A percentile compares a stretch with the other conserved stretches of the same genome.
phyloP scores from a whole-genome alignment of 2,329 filamentous ascomycete genomes.

The Sporothrix inflata region DNA sequence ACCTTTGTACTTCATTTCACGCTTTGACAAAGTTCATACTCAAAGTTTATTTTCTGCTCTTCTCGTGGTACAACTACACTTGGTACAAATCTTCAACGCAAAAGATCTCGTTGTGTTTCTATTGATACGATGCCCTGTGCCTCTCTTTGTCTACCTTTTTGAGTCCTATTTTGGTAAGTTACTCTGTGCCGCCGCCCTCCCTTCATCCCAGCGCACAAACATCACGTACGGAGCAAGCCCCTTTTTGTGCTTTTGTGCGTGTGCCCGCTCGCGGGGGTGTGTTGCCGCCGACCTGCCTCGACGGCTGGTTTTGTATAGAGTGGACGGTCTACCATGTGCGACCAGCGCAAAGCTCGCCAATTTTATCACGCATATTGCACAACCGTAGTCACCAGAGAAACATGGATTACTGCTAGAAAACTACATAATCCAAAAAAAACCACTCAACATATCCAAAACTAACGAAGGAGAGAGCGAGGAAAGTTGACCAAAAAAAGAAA shows the following conservation, averaged over 20 bases:
- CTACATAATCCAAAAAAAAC: background rate
- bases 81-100: too few species aligned
- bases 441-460: slow-evolving; percentile 4
- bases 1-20: background rate
- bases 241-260: background rate
- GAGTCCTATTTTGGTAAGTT: background rate
- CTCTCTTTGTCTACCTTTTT: background rate
- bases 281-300: background rate
- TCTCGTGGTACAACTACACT: background rate
- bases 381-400: background rate
- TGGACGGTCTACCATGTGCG: background rate
- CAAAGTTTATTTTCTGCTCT: background rate
- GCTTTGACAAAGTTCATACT: background rate
- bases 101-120: too few species aligned
- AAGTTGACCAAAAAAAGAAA: background rate
- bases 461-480: background rate
- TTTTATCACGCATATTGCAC: background rate
- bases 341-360: background rate
- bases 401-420: background rate
- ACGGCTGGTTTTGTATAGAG: background rate
- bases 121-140: too few species aligned
- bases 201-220: too few species aligned
- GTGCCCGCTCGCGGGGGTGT: background rate
- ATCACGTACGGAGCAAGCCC: background rate
- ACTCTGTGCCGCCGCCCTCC: background rate